Base-by-base conservation (phyloP, 352 stramenopile species). In the Aphanomyces stellatus region DNA sequence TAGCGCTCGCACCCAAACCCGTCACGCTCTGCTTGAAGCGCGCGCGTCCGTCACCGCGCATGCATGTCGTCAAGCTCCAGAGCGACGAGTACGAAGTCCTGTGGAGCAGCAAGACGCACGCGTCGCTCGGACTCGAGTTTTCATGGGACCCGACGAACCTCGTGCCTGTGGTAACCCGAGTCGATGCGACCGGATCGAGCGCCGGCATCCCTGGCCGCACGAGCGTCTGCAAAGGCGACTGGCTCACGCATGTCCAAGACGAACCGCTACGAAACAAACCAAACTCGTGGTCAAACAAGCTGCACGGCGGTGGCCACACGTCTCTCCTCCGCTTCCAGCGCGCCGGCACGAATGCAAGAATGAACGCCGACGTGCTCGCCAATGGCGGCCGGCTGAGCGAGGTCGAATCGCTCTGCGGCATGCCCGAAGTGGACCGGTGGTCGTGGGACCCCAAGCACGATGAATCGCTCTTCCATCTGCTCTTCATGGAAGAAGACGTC, bases 31-130 rank as follows among this genome's bases (percentile, higher is more conserved):
- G 78, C 22, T 93, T 95, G 65, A 69, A 86, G 28, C 79, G 86
- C 8, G 84, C 91, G 28, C 68, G 91, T 41, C 72, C 91, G 85
- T 46, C 37, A 41, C 49, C 43, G 19, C n/a, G 13, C 60, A 25
- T 40, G 41, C 42, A 57, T 79, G 80, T 30, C n/a, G 19, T 60
- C 6, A 34, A 85, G 81, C 93, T 5, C 81, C 81, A 28, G 84
- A 92, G 74, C 82, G 93, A 70, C 60, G 86, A 95, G 53, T 95
- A 95, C 62, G 86, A 95, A 53, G 82, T 95, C 34, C 51, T 93
- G 46, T 95, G 86, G 86, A 82, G 84, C 41, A 91, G 93, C 69
- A 85, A 85, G n/a, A 81, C 84, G 0, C 79, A 91, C 64, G 77
- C 78, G n/a, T 40, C 48, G 37, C 60, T 59, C 10, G 6, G 80